phyloP scores from a whole-genome alignment of 106 monocot genomes.

The Apostasia shenzhenica region DNA sequence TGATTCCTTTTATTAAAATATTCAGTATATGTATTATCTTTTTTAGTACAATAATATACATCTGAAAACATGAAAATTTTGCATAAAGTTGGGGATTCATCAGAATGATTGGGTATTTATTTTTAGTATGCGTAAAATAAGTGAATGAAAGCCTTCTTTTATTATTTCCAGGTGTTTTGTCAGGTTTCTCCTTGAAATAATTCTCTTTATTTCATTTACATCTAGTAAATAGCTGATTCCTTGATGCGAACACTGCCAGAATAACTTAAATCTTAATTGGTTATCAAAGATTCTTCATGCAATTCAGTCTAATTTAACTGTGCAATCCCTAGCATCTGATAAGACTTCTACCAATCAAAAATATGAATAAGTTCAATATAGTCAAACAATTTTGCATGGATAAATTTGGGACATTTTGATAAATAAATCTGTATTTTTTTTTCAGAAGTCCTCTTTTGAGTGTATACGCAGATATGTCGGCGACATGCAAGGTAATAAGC shows the following conservation, averaged over 20 bases:
- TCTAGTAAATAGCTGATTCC: neutral
- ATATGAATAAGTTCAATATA: neutral
- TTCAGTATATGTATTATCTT: too few relatives aligned
- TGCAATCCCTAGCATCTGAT: neutral
- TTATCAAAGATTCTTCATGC: slow-evolving; percentile 3
- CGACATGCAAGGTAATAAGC: slow-evolving; percentile 77
- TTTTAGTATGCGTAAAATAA: too few relatives aligned
- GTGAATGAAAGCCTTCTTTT: neutral
- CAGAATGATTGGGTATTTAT: too few relatives aligned
- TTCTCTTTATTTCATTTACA: neutral
- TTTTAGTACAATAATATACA: too few relatives aligned
- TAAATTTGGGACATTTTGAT: neutral
- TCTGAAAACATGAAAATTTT: neutral
- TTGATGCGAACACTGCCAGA: neutral
- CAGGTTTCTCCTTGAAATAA: slow-evolving; percentile 2
- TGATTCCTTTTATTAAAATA: too few relatives aligned
- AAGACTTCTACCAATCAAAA: neutral
- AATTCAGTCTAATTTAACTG: neutral
- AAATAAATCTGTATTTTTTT: slow-evolving; percentile 4
- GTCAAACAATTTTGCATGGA: neutral
- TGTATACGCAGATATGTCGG: slow-evolving; percentile 98
- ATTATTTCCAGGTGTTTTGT: neutral
- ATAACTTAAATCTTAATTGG: neutral
- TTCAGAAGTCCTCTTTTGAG: slow-evolving; percentile 89
- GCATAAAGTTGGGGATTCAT: neutral